phyloP scores from a whole-genome alignment of 371 early-diverging fungal species.

The Mucor velutinosus region DNA sequence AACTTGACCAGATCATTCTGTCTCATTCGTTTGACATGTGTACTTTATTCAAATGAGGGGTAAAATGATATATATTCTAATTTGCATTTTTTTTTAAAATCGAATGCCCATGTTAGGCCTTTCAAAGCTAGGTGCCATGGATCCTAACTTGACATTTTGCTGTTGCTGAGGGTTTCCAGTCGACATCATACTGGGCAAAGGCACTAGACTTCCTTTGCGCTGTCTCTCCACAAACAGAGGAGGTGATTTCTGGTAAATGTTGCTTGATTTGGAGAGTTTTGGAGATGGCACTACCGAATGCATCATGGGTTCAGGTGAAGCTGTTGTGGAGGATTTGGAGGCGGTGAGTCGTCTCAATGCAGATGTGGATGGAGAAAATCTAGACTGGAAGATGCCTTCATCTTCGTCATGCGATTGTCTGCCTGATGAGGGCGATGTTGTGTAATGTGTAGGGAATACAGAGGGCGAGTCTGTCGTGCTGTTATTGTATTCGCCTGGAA shows the following conservation, averaged over 20 bases:
- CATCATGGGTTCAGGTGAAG: constrained; percentile 12
- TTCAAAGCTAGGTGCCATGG: constrained; percentile 14
- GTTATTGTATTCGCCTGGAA: constrained; percentile 9
- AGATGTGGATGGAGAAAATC: not conserved
- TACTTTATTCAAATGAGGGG: not conserved
- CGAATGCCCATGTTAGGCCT: constrained; percentile 18
- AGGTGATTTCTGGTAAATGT: constrained; percentile 3
- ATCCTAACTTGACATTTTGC: constrained; percentile 3
- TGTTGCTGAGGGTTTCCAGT: not conserved
- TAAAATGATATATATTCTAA: not conserved
- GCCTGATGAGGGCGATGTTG: not conserved
- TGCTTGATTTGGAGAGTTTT: constrained; percentile 25
- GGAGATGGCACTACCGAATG: constrained; percentile 8
- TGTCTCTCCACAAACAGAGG: constrained; percentile 15
- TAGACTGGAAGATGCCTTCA: not conserved
- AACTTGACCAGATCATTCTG: not conserved
- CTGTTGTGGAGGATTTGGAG: constrained; percentile 20
- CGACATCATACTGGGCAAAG: constrained; percentile 3
- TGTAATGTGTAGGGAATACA: not conserved
- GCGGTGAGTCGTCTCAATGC: constrained; percentile 18
- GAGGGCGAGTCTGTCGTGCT: constrained; percentile 3
- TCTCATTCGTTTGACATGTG: not conserved
- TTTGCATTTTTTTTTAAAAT: constrained; percentile 8
- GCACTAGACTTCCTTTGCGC: constrained; percentile 23
- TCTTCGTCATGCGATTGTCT: constrained; percentile 8